Conservation (phyloP, 352 stramenopile genomes). For the Phytophthora pseudosyringae region DNA sequence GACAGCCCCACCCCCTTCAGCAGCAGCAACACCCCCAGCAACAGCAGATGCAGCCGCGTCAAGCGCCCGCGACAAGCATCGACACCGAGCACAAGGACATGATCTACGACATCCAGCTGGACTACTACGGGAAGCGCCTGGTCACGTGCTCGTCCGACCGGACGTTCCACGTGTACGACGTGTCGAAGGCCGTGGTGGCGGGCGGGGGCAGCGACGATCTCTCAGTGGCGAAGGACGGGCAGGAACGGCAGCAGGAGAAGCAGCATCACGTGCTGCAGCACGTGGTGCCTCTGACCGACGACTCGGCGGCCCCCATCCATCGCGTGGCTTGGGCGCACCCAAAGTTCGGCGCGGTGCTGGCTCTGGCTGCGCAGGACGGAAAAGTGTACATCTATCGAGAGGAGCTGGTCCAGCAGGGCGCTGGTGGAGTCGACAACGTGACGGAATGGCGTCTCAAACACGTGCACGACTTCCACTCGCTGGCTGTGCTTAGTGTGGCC, state of each 20-base stretch:
- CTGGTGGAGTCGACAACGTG: constrained; percentile 33
- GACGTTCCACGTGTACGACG: constrained; percentile 87
- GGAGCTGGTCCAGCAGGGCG: constrained; percentile 62
- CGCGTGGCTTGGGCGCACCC: constrained; percentile 87
- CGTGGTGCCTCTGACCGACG: constrained; percentile 63
- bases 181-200: constrained; percentile 56
- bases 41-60: constrained; percentile 29
- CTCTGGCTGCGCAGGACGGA: constrained; percentile 79
- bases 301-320: constrained; percentile 75
- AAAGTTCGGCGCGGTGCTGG: constrained; percentile 84
- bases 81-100: constrained; percentile 91
- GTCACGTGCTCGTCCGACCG: constrained; percentile 83
- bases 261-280: constrained; percentile 63
- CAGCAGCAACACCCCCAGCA: constrained; percentile 14
- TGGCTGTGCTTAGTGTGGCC: constrained; percentile 81
- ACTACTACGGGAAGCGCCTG: constrained; percentile 89
- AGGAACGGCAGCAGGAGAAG: constrained; percentile 15
- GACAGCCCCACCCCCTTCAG: constrained; percentile 7
- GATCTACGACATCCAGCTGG: constrained; percentile 90
- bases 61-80: constrained; percentile 65
- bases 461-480: constrained; percentile 72
- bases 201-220: constrained; percentile 10
- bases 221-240: constrained; percentile 10
- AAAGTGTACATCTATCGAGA: constrained; percentile 90
- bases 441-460: constrained; percentile 84